Base-by-base conservation (phyloP, 768 basidiomycete species). In the Trametes punicea region DNA sequence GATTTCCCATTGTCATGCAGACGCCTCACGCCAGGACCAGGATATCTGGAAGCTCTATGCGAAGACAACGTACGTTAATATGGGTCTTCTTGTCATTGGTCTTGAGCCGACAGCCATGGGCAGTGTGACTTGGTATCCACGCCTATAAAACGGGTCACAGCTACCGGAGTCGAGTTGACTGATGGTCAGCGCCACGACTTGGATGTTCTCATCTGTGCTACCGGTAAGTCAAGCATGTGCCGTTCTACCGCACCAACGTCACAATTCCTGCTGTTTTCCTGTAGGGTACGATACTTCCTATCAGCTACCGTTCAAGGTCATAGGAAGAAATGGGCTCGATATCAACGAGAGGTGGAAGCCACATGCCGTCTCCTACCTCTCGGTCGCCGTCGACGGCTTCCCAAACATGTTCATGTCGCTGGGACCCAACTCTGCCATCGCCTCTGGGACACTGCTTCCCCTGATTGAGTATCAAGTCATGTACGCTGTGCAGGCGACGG, bases 11-110 rank as follows among this genome's bases (percentile, higher is more conserved):
- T 84, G 15, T 75, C 72, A 4, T 88, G 84, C 68, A 75, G 84
- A 23, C 75, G 85, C n/a, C 67, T 86, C 46, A 88, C 86, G 0
- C 83, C 84, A 1, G 85, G 84, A 0, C 82, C 82, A 7, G 84
- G 85, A 5, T 88, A 84, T 64, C 74, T 87, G 29, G 83, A 87
- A 61, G 81, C 85, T 0, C 69, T 87, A 2, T 81, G 79, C 56
- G 75, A 80, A 68, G 80, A 82, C 59, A 86, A 87, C 63, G 85
- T 82, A 55, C 29, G 70, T 53, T 10, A 3, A 5, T 6, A 23
- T 23, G 25, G 2, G n/a, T 16, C 20, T 36, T 9, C 5, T 21
- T 30, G 30, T 21, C 2, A 16, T 31, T 3, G 23, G 6, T 20
- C 21, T 7, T 18, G 5, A 11, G 31, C 34, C n/a, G n/a, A n/a